Evolutionary conservation across 2,329 filamentous ascomycete species (phyloP), one percentile per base, ranked within the genome.

Genomic region (Calonectria naviculata): DNA sequence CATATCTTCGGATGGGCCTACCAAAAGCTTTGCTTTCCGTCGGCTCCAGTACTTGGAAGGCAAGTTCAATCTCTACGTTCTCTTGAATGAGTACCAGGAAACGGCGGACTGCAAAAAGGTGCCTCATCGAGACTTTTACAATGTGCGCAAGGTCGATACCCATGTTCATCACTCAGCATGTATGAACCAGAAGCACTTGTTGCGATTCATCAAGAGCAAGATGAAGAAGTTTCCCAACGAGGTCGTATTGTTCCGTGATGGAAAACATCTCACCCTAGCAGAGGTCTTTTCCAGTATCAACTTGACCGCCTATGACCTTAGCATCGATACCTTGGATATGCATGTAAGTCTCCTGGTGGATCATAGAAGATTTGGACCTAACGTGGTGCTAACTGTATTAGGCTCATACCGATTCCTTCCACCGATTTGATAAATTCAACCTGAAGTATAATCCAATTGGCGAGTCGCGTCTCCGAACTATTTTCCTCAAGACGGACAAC

Each of bases 391-490:
- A 42, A 75, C 65, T 54, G 8, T 12, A 29, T 7, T 60, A 94
- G 92, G 96, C 97, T 28, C 97, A 99, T 80, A 98, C 95, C 13
- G 97, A 99, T 83, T 97, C 95, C 0, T 99, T 99, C 85, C 97
- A 99, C 84, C 94, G 97, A 5, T 99, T 99, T 81, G 97, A 99
- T 87, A 99, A 99, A 83, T 99, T 99, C 89, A 99, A 99, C 81
- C 87, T 99, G 68, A 99, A 99, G 82, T 99, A 99, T 82, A 99
- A 99, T 78, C 97, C 97, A 1, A 92, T 99, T 72, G 97, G 97
- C 61, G 97, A 99, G 84, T 98, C 97, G 49, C 92, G 97, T 67
- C 86, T 99, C 68, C 92, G 97, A 79, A 98, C 97, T n/a, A 99
- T 99, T 77, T 99, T 99, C 82, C 87, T 99, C 66, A 99, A 99